Conservation (phyloP, 768 basidiomycete species). For the Lyophyllum shimeji region DNA sequence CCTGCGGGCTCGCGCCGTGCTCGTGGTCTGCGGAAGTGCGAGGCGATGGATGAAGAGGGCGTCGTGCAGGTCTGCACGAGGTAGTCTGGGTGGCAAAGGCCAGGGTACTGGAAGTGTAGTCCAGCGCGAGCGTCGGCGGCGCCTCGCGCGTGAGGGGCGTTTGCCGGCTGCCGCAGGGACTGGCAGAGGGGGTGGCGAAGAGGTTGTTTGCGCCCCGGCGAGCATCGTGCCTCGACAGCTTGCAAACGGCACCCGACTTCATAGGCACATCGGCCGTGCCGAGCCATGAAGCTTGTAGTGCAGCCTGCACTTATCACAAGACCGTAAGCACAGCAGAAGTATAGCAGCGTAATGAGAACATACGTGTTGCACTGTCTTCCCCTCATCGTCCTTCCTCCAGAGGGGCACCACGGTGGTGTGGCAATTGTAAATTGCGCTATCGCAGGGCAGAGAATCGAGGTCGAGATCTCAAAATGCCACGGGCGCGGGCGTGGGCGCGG, state of each 20-base stretch:
- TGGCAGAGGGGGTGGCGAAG: slow-evolving; percentile 73
- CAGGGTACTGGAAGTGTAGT: slow-evolving; percentile 62
- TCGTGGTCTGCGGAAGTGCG: slow-evolving; percentile 34
- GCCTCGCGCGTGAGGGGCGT: slow-evolving; percentile 62
- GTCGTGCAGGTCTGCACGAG: slow-evolving; percentile 50
- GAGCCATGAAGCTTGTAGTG: slow-evolving; percentile 88
- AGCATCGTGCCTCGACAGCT: slow-evolving; percentile 80
- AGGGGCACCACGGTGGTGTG: slow-evolving; percentile 87
- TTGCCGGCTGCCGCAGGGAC: slow-evolving; percentile 72
- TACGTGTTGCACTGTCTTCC: slow-evolving; percentile 91
- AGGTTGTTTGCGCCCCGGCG: slow-evolving; percentile 53
- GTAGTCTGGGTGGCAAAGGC: slow-evolving; percentile 76
- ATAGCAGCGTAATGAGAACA: slow-evolving; percentile 26
- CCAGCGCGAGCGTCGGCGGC: slow-evolving; percentile 69
- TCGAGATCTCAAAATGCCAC: no score
- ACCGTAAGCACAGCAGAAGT: background rate
- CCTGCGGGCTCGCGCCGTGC: slow-evolving; percentile 40
- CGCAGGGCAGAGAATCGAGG: slow-evolving; percentile 27
- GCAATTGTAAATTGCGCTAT: slow-evolving; percentile 86
- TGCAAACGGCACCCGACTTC: slow-evolving; percentile 90
- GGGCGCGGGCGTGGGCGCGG: no score
- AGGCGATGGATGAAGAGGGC: slow-evolving; percentile 40
- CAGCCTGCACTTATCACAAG: slow-evolving; percentile 61
- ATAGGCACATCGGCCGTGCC: slow-evolving; percentile 84
- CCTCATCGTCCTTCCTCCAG: slow-evolving; percentile 90